phyloP scores from a whole-genome alignment of 768 basidiomycete genomes.

The Strobilomyces dryophilus region DNA sequence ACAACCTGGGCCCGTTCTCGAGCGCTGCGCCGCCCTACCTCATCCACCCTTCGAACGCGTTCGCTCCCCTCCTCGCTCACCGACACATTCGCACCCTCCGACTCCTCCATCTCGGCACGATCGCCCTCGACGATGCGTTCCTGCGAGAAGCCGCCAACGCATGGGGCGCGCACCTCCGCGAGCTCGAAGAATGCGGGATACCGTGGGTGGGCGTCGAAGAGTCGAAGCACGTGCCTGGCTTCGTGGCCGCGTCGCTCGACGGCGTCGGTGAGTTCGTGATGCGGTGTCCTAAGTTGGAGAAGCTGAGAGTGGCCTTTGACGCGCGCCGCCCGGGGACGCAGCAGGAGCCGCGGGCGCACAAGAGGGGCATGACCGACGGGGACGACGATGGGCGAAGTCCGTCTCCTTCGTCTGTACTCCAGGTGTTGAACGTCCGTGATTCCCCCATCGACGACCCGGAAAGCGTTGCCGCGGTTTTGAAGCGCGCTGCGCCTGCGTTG shows the following conservation, averaged over 20 bases:
- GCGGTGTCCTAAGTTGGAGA: slow-evolving; percentile 17
- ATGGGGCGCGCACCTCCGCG: slow-evolving; percentile 24
- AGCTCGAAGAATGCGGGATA: slow-evolving; percentile 25
- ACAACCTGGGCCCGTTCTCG: slow-evolving; percentile 21
- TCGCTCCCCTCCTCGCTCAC: slow-evolving; percentile 23
- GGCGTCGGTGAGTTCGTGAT: slow-evolving; percentile 20
- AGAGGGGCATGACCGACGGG: no score
- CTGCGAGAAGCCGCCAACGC: slow-evolving; percentile 23
- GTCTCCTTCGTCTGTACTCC: slow-evolving; percentile 7
- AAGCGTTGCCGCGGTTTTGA: slow-evolving; percentile 25
- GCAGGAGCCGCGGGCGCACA: background rate
- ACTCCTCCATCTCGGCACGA: slow-evolving; percentile 24
- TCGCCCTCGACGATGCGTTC: slow-evolving; percentile 27
- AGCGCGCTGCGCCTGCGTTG: slow-evolving; percentile 21
- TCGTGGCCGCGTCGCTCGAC: slow-evolving; percentile 16
- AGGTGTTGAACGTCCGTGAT: slow-evolving; percentile 27
- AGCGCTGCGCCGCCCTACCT: slow-evolving; percentile 21
- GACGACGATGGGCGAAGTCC: background rate
- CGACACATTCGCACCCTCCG: slow-evolving; percentile 17
- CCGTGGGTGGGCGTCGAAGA: slow-evolving; percentile 24
- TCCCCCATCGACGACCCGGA: slow-evolving; percentile 25
- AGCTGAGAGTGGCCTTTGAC: slow-evolving; percentile 23
- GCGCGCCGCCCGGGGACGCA: slow-evolving; percentile 5
- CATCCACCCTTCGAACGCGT: slow-evolving; percentile 21
- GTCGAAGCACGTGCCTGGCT: slow-evolving; percentile 6